These are phyloP conservation scores for Emydomyces testavorans DNA, from an alignment of 2,329 filamentous ascomycete species.

Conservation along the genomic window DNA sequence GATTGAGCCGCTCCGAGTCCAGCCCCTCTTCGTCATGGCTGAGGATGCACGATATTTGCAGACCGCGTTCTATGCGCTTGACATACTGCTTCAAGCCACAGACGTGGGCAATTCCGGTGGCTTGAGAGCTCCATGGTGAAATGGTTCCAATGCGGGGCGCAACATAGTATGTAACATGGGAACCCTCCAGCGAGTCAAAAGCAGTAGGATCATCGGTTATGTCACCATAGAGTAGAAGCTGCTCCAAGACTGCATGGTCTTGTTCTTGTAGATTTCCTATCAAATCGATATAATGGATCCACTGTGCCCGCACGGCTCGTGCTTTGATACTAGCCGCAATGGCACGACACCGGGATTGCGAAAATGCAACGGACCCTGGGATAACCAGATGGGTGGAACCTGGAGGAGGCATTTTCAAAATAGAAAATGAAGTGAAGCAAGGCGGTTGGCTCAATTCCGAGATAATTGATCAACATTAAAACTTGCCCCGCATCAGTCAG, in stretches of 20 bases:
- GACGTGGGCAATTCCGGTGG: slow-evolving; percentile 84
- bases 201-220: slow-evolving; percentile 37
- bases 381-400: slow-evolving; percentile 28
- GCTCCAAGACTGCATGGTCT: slow-evolving; percentile 44
- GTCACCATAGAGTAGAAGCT: slow-evolving; percentile 51
- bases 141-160: slow-evolving; percentile 69
- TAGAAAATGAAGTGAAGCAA: not conserved
- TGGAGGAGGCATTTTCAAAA: slow-evolving; percentile 25
- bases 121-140: slow-evolving; percentile 95
- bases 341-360: slow-evolving; percentile 35
- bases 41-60: slow-evolving; percentile 56
- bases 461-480: not conserved
- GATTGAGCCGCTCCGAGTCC: slow-evolving; percentile 49
- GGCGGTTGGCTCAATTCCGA: not conserved
- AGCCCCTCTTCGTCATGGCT: slow-evolving; percentile 46
- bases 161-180: slow-evolving; percentile 55
- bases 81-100: slow-evolving; percentile 65
- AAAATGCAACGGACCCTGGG: slow-evolving; percentile 36
- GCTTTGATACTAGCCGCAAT: slow-evolving; percentile 35
- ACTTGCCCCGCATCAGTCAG: slow-evolving; percentile 8
- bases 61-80: slow-evolving; percentile 74
- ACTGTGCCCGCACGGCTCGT: slow-evolving; percentile 37
- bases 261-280: slow-evolving; percentile 37
- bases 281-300: slow-evolving; percentile 55
- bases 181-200: slow-evolving; percentile 39